Percentiles rank a stretch among this genome's conserved stretches.
Conservation (phyloP, 805 yeast genomes). For the Ogataea nonfermentans region DNA sequence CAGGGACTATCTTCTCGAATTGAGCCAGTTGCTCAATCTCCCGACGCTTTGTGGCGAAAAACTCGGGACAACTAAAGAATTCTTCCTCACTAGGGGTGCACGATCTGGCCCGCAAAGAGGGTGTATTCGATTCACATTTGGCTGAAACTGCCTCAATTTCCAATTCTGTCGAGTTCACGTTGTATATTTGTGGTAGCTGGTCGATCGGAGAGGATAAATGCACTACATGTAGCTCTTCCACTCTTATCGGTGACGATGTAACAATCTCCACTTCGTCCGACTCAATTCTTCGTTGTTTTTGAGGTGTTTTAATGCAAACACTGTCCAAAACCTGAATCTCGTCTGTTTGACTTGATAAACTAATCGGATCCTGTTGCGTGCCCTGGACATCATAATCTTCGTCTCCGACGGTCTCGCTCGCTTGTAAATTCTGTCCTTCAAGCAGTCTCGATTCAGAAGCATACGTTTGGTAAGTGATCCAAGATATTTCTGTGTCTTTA, state of each 20-base stretch:
- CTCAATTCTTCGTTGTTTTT: not conserved
- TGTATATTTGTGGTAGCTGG: not conserved
- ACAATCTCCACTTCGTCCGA: constrained; percentile 16
- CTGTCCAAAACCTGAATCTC: constrained; percentile 26
- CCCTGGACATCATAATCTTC: constrained; percentile 5
- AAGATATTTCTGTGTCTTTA: constrained; percentile 8
- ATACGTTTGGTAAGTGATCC: constrained; percentile 6
- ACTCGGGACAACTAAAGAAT: constrained; percentile 16
- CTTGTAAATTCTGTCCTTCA: constrained; percentile 2
- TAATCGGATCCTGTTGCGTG: constrained; percentile 20
- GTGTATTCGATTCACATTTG: not conserved
- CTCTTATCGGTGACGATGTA: constrained; percentile 20
- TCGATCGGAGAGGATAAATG: constrained; percentile 6
- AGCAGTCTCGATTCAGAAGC: constrained; percentile 1
- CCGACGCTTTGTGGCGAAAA: constrained; percentile 14
- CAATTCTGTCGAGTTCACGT: not conserved
- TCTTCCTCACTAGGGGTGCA: constrained; percentile 4
- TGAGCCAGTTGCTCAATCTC: constrained; percentile 14
- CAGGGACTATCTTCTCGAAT: constrained; percentile 17
- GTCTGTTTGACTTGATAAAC: constrained; percentile 9
- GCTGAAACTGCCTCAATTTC: not conserved
- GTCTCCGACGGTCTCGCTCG: not conserved
- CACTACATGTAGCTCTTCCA: constrained; percentile 1
- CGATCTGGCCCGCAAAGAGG: not conserved
- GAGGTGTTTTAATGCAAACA: constrained; percentile 7